Evolutionary conservation across 257 asterid species (phyloP).

Genomic region (Nicotiana attenuata): DNA sequence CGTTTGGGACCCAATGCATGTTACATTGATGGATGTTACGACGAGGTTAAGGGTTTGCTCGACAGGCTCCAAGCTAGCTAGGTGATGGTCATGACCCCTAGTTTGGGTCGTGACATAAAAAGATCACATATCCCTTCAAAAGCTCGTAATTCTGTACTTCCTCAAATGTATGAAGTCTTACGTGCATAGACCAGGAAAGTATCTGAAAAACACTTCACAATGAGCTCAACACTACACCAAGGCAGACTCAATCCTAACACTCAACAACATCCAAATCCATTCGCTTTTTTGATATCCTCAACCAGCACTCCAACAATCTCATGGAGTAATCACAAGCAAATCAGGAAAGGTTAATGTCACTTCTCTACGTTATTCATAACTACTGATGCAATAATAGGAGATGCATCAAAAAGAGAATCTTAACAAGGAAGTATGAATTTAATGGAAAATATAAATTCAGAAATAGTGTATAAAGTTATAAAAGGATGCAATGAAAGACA

Average conservation of each 20-base stretch:
- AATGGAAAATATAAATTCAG: background rate
- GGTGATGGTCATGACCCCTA: too few species aligned
- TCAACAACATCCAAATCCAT: slow-evolving; percentile 4
- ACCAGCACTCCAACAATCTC: background rate
- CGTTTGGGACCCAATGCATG: too few species aligned
- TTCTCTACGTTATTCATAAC: background rate
- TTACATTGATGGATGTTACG: too few species aligned
- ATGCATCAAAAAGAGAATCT: background rate
- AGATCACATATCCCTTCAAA: background rate
- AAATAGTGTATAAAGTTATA: background rate
- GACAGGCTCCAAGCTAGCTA: too few species aligned
- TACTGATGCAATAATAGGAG: background rate
- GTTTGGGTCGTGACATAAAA: too few species aligned
- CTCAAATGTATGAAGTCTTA: background rate
- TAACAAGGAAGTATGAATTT: slow-evolving; percentile 1
- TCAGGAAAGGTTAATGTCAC: background rate
- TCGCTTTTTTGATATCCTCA: background rate
- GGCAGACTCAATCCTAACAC: background rate
- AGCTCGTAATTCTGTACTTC: background rate
- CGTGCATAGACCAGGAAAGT: background rate
- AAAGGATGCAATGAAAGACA: slow-evolving; percentile 7
- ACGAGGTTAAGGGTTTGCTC: too few species aligned
- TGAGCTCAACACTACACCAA: background rate
- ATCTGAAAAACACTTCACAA: background rate
- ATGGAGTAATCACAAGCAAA: background rate